Conservation (phyloP, 257 asterid genomes). For the Nicotiana tomentosiformis region DNA sequence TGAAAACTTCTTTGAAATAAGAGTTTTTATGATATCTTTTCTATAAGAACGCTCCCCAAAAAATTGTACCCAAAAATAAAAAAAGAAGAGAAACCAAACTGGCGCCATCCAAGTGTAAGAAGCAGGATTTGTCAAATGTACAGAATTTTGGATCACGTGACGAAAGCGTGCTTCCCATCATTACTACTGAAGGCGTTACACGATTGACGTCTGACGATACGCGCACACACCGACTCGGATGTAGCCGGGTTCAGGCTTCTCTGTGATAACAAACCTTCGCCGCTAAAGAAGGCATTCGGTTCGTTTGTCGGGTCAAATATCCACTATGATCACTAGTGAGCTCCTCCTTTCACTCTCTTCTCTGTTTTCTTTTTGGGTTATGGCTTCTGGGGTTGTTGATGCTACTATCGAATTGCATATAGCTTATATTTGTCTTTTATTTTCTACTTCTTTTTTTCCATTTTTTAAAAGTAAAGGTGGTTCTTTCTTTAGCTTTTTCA, state of each 20-base stretch:
- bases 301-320: no score
- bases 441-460: background rate
- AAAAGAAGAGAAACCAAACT: background rate
- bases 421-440: background rate
- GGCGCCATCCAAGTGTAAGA: background rate
- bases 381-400: background rate
- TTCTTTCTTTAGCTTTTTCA: background rate
- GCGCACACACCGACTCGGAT: background rate
- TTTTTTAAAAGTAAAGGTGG: background rate
- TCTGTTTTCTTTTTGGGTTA: background rate
- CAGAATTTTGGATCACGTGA: background rate
- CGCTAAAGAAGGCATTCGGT: background rate
- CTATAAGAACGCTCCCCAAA: no score
- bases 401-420: background rate
- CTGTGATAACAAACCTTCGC: background rate
- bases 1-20: no score
- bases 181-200: background rate
- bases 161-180: background rate
- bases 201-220: no score
- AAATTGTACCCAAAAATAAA: background rate
- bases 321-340: background rate
- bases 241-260: background rate
- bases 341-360: background rate
- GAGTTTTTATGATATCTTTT: no score
- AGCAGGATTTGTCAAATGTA: background rate